A percentile compares a stretch with the other conserved stretches of the same genome.
These are phyloP conservation scores for Wickerhamiella musiphila DNA, from an alignment of 805 yeast species.

Conservation along the genomic window DNA sequence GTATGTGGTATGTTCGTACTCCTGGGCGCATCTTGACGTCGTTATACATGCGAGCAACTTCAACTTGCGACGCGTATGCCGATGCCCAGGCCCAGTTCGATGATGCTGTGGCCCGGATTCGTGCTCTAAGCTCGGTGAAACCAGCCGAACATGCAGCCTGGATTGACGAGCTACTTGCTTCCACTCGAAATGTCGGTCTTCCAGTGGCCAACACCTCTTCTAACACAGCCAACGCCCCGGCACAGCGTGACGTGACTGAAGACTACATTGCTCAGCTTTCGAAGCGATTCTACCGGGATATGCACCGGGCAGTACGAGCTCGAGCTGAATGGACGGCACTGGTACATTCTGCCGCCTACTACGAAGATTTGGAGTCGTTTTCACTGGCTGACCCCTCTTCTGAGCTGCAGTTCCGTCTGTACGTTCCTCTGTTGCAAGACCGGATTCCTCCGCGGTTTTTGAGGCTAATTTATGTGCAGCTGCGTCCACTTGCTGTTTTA, in stretches of 20 bases:
- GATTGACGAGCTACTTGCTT: constrained; percentile 43
- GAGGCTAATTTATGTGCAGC: constrained; percentile 26
- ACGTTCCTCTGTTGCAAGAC: not conserved
- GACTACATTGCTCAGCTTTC: constrained; percentile 35
- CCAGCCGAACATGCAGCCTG: constrained; percentile 39
- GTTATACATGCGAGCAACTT: constrained; percentile 39
- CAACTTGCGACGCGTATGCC: constrained; percentile 38
- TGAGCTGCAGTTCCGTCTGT: constrained; percentile 15
- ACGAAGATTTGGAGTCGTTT: constrained; percentile 44
- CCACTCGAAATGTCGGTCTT: constrained; percentile 12
- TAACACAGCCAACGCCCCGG: constrained; percentile 10
- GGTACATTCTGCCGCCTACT: constrained; percentile 30
- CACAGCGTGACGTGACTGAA: constrained; percentile 19
- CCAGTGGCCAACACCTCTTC: constrained; percentile 9
- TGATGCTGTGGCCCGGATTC: constrained; percentile 45
- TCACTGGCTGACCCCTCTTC: constrained; percentile 21
- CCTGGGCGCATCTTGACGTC: constrained; percentile 23
- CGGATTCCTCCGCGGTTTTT: constrained; percentile 27
- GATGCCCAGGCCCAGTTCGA: constrained; percentile 46
- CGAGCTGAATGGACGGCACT: constrained; percentile 39
- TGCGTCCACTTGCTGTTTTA: constrained; percentile 32
- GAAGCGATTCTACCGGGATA: constrained; percentile 33
- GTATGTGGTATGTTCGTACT: constrained; percentile 22
- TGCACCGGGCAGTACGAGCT: constrained; percentile 35
- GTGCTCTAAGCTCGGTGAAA: constrained; percentile 31